Base-by-base conservation (phyloP, 1,284 basidiomycete species). In the Ceratobasidium sp. region DNA sequence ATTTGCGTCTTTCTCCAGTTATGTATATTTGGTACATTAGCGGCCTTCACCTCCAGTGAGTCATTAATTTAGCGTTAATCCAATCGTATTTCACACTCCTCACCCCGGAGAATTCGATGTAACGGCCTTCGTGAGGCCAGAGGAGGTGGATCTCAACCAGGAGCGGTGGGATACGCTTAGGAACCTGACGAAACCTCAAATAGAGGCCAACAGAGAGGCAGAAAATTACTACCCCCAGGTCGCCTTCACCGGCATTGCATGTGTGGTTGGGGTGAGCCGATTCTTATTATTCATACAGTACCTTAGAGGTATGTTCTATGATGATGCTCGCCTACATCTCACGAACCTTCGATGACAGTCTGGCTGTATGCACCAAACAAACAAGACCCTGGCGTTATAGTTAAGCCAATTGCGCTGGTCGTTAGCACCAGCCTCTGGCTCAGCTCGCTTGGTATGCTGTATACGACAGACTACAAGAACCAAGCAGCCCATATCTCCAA, bases 11-110 rank as follows among this genome's bases (percentile, higher is more conserved):
- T 64, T 34, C 40, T 64, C 13, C 69, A 70, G 32, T 45, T 70
- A 17, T 62, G 69, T 20, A 34, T 47, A 3, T 70, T 64, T 29
- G 69, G 58, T 17, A 27, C 54, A 7, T 45, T 70, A 8, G 49
- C 69, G 13, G 57, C 69, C 17, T 70, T 70, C n/a, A 64, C 69
- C 4, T 52, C 35, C 20, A 53, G 62, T 65, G n/a, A n/a, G n/a
- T n/a, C 22, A 50, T 52, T 8, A n/a, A 6, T n/a, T 38, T 22
- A 6, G 7, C 10, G 7, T 20, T 8, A 6, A 8, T 6, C 20
- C 45, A 22, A 6, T 12, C 45, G 22, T 13, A 25, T 1, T 22
- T 7, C 4, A 27, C 3, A 64, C 38, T n/a, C n/a, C 32, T 13
- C 13, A 2, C n/a, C n/a, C n/a, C n/a, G n/a, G n/a, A 65, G 62